Base-by-base conservation (phyloP, 2,329 filamentous ascomycete genomes). In the Lasiodiplodia theobromae region DNA sequence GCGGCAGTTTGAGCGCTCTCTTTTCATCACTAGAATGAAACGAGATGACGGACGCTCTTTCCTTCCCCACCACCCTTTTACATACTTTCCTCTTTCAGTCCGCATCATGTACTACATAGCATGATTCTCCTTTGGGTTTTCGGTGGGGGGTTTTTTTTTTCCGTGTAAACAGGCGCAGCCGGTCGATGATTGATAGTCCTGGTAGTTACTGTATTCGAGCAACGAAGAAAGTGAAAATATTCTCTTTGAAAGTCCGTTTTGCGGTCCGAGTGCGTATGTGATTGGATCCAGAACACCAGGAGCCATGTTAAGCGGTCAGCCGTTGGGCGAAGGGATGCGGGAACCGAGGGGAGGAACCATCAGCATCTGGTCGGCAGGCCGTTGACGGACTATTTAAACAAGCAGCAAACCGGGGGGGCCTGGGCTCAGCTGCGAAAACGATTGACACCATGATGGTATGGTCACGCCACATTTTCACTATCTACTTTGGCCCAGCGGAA, bases 381-480 rank as follows among this genome's bases (percentile, higher is more conserved):
- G n/a, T 21, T 23, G 38, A 44, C 23, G 12, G 40, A 44, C 40
- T 63, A 63, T 63, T 63, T 63, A 63, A 63, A 51, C 58, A 44
- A 28, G 44, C 21, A 44, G 40, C 2, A 21, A 34, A 34, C 25
- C 18, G 54, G 37, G 34, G 23, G 54, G 18, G 25, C n/a, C n/a
- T 44, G 16, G n/a, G 12, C 37, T 37, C 21, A n/a, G 34, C 34
- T 37, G 38, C 5, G 44, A 44, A 23, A 23, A n/a, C 16, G n/a
- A 25, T 49, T 25, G 60, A 38, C 44, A 52, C 60, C 60, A 37
- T 52, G 60, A 64, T 64, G 58, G 60, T 64, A 64, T 18, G 40
- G 60, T 64, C 60, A 64, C 60, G 60, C 60, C 60, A 64, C 60
- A 64, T 64, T 64, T 64, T 64, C 58, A 63, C 34, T 63, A 51